Conservation (phyloP, 2,329 filamentous ascomycete genomes). For the Macrophomina pseudophaseolina region DNA sequence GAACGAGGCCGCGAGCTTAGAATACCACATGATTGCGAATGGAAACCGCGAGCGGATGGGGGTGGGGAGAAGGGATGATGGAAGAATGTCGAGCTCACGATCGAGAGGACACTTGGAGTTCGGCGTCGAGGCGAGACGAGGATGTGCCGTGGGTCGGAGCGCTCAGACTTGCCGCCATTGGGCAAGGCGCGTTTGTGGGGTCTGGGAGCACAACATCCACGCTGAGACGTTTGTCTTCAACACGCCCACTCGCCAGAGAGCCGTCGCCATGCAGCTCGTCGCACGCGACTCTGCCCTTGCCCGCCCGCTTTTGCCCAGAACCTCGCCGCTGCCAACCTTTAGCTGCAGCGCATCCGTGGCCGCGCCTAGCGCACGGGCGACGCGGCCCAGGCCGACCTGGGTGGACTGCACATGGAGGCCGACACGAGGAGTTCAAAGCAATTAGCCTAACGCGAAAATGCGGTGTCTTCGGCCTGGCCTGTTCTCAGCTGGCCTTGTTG, state of each 20-base stretch:
- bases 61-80: neutral
- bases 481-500: neutral
- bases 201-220: neutral
- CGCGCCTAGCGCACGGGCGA: neutral
- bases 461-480: neutral
- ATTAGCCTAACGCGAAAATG: neutral
- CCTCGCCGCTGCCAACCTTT: neutral
- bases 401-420: neutral
- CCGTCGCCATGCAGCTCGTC: slow-evolving; percentile 5
- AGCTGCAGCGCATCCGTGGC: neutral
- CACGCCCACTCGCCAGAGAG: neutral
- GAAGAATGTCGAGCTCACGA: slow-evolving; percentile 18
- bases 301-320: neutral
- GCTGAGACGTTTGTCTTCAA: neutral
- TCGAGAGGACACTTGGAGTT: slow-evolving; percentile 19
- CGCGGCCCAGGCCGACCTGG: neutral
- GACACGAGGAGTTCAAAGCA: neutral
- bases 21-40: slow-evolving; percentile 67
- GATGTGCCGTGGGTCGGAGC: neutral
- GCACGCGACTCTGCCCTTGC: neutral
- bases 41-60: slow-evolving; percentile 28
- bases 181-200: slow-evolving; percentile 2
- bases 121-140: slow-evolving; percentile 3
- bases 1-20: slow-evolving; percentile 74
- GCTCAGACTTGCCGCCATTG: slow-evolving; percentile 2